Evolutionary conservation across 768 basidiomycete genomes (phyloP), one percentile per base, ranked within the genome.

Genomic region (Coprinopsis sp.): DNA sequence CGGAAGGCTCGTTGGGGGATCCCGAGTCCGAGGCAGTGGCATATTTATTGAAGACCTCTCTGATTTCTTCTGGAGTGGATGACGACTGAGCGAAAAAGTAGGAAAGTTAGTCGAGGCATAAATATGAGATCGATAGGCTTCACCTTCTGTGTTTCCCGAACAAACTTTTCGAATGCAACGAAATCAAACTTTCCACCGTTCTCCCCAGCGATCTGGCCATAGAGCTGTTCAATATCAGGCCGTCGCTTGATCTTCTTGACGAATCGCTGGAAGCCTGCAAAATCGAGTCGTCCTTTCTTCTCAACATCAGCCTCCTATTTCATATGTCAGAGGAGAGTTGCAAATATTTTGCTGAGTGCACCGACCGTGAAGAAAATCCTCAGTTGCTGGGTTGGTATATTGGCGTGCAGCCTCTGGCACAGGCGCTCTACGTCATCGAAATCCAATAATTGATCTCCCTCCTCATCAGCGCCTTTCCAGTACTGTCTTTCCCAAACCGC

Each of bases 211-310:
- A 75, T 51, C 14, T 66, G 63, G 34, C 61, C 62, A 62, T 84
- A 87, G 6, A 96, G 64, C 0, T 68, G 57, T 44, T 87, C 82
- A 1, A 98, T 62, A 38, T 98, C 95, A 0, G 87, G 83, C 13
- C 95, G 80, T n/a, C 76, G 72, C 60, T 92, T 94, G 46, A 96
- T 75, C 25, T 81, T 62, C 57, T 84, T 87, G 52, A 94, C 86
- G 51, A 98, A 91, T 11, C 67, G 71, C 53, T 87, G 84, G 62
- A 95, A 97, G 47, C 82, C 84, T 1, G 70, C 51, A 57, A 91
- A 92, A 60, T 91, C 81, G 25, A 96, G 78, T 51, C 74, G 79
- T 0, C 77, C 78, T 1, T 71, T 71, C 1, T 66, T 63, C 40
- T 73, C 62, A 2, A 64, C 60, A 61, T 92, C 88, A 7, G 84